These are phyloP conservation scores for Flaveria ramosissima DNA, from an alignment of 129 eudicot genomes.

Conservation along the genomic window DNA sequence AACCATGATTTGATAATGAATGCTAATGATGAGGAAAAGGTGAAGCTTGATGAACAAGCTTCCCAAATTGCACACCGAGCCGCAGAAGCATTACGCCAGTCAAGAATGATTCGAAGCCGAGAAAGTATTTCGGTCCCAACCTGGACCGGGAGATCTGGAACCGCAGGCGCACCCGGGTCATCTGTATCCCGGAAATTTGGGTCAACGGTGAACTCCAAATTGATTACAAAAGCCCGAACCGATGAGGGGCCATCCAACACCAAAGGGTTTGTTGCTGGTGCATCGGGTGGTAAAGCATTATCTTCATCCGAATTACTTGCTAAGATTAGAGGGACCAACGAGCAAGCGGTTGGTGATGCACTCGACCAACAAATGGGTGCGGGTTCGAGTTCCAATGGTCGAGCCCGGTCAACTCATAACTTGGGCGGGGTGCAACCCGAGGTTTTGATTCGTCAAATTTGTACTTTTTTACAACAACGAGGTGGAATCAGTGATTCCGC, in stretches of 20 bases:
- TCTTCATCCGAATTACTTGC: slow-evolving; percentile 83
- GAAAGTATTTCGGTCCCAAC: slow-evolving; percentile 83
- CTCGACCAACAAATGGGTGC: slow-evolving; percentile 68
- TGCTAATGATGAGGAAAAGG: slow-evolving; percentile 80
- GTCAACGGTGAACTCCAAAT: slow-evolving; percentile 64
- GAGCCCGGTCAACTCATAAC: slow-evolving; percentile 34
- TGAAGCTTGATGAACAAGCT: slow-evolving; percentile 77
- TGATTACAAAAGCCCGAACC: slow-evolving; percentile 38
- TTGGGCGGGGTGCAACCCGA: slow-evolving; percentile 72
- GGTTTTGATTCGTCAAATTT: slow-evolving; percentile 82
- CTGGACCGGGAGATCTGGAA: slow-evolving; percentile 93
- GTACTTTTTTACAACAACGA: slow-evolving; percentile 71
- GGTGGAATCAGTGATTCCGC: slow-evolving; percentile 77
- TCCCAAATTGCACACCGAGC: slow-evolving; percentile 92
- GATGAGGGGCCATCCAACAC: slow-evolving; percentile 37
- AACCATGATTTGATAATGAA: slow-evolving; percentile 91
- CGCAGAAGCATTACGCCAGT: slow-evolving; percentile 91
- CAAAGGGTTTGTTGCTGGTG: slow-evolving; percentile 56
- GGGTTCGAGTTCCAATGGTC: slow-evolving; percentile 31
- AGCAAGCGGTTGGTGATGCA: slow-evolving; percentile 71
- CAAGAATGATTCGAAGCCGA: slow-evolving; percentile 75
- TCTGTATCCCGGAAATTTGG: slow-evolving; percentile 68
- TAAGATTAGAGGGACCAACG: slow-evolving; percentile 68
- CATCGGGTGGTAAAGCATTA: slow-evolving; percentile 72
- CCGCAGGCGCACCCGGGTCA: slow-evolving; percentile 78